phyloP scores from a whole-genome alignment of 2,329 filamentous ascomycete genomes.

The Sporothrix variecibatus region DNA sequence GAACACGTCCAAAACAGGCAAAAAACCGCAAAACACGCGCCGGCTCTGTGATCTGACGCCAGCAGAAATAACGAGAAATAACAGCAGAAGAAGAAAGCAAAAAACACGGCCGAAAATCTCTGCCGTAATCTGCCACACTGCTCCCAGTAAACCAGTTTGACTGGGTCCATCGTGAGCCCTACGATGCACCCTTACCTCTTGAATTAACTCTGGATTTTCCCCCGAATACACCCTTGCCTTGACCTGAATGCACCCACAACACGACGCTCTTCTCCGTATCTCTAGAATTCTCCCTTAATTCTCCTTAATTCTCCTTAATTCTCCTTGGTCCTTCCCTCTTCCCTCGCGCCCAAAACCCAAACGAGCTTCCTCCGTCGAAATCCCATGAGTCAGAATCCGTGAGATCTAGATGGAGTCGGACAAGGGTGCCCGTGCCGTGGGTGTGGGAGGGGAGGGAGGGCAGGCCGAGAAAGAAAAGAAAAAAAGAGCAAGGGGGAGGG shows the following conservation, averaged over 20 bases:
- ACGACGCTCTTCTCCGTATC: not conserved
- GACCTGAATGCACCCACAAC: not conserved
- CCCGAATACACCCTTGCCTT: not conserved
- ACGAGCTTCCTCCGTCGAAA: not conserved
- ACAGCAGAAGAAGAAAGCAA: not conserved
- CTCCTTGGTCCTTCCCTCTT: not conserved
- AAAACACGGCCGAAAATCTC: conserved; percentile 1
- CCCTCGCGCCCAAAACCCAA: not conserved
- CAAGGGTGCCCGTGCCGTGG: conserved; percentile 3
- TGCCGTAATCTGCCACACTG: not conserved
- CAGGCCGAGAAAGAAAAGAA: not conserved
- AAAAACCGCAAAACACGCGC: too few relatives aligned
- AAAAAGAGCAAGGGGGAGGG: not conserved
- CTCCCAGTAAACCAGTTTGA: too few relatives aligned
- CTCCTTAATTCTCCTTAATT: not conserved
- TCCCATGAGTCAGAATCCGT: conserved; percentile 4
- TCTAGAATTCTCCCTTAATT: not conserved
- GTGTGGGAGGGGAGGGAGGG: not conserved
- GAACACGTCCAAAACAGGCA: too few relatives aligned
- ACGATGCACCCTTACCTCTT: not conserved
- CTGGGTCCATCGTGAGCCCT: not conserved
- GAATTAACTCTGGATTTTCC: too few relatives aligned
- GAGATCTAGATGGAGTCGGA: conserved; percentile 5
- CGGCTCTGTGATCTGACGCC: not conserved
- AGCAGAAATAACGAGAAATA: not conserved